Evolutionary conservation across 1,284 basidiomycete genomes (phyloP).

Genomic region (Mycena citricolor): DNA sequence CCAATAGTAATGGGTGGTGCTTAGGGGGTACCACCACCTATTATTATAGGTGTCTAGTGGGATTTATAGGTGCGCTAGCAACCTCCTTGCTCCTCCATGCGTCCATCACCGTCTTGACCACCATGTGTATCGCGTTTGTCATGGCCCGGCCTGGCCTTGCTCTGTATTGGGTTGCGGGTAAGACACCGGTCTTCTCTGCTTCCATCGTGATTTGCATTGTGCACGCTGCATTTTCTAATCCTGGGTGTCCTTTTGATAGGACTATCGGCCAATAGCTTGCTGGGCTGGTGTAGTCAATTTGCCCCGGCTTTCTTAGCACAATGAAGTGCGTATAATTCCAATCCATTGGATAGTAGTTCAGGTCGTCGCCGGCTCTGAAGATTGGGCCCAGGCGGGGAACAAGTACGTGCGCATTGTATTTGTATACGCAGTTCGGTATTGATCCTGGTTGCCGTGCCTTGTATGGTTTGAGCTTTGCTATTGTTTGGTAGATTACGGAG

Average conservation of each 20-base stretch:
- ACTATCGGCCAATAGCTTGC: slow-evolving; percentile 41
- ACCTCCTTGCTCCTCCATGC: slow-evolving; percentile 25
- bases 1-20: too few species aligned
- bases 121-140: slow-evolving; percentile 22
- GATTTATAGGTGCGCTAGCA: too few species aligned
- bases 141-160: slow-evolving; percentile 21
- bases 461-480: slow-evolving; percentile 26
- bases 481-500: slow-evolving; percentile 24
- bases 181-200: slow-evolving; percentile 4
- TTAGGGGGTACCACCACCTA: too few species aligned
- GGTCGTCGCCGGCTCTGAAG: slow-evolving; percentile 30
- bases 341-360: slow-evolving; percentile 29
- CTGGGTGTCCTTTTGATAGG: background rate
- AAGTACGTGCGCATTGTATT: slow-evolving; percentile 28
- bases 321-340: slow-evolving; percentile 36
- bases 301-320: slow-evolving; percentile 40
- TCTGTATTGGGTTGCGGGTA: slow-evolving; percentile 24
- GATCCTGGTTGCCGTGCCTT: slow-evolving; percentile 39
- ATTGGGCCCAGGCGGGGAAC: slow-evolving; percentile 29
- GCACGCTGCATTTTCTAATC: background rate
- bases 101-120: slow-evolving; percentile 23
- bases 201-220: background rate
- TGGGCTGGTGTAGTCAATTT: slow-evolving; percentile 34
- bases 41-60: too few species aligned
- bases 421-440: slow-evolving; percentile 37